Percentiles rank a stretch among this genome's conserved stretches.
Conservation (phyloP, 2,329 filamentous ascomycete genomes). For the Bipolaris oryzae region DNA sequence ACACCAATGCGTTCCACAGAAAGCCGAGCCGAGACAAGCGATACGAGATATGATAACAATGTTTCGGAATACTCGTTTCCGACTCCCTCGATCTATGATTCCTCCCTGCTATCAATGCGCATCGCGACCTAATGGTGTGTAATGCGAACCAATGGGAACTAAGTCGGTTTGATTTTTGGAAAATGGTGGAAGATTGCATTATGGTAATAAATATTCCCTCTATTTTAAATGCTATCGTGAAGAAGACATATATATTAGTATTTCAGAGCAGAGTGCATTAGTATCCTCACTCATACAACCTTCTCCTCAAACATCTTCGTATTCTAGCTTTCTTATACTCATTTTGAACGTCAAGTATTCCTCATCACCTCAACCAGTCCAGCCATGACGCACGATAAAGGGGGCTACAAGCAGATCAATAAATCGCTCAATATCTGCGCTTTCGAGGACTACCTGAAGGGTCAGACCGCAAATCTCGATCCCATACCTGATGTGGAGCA, state of each 20-base stretch:
- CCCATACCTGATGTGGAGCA: slow-evolving; percentile 50
- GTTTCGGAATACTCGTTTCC: neutral
- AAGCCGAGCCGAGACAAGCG: neutral
- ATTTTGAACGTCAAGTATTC: slow-evolving; percentile 14
- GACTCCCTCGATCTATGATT: neutral
- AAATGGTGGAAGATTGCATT: neutral
- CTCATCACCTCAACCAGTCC: slow-evolving; percentile 58
- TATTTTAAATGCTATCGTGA: neutral
- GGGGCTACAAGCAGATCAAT: slow-evolving; percentile 56
- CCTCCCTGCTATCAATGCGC: neutral
- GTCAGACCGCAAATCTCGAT: slow-evolving; percentile 48
- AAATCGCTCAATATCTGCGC: slow-evolving; percentile 55
- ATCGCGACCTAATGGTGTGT: neutral
- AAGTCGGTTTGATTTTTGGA: neutral
- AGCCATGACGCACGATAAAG: slow-evolving; percentile 24
- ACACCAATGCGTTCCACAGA: slow-evolving; percentile 52
- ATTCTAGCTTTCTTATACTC: neutral
- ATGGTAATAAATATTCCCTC: neutral
- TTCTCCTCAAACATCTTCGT: neutral
- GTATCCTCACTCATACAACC: neutral
- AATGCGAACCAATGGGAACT: neutral
- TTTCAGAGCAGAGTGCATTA: neutral
- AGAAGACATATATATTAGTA: neutral
- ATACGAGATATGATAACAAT: neutral
- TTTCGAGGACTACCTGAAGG: slow-evolving; percentile 57